A percentile compares a stretch with the other conserved stretches of the same genome.
Conservation (phyloP, 2,329 filamentous ascomycete genomes). For the Sclerotiophoma versabilis region DNA sequence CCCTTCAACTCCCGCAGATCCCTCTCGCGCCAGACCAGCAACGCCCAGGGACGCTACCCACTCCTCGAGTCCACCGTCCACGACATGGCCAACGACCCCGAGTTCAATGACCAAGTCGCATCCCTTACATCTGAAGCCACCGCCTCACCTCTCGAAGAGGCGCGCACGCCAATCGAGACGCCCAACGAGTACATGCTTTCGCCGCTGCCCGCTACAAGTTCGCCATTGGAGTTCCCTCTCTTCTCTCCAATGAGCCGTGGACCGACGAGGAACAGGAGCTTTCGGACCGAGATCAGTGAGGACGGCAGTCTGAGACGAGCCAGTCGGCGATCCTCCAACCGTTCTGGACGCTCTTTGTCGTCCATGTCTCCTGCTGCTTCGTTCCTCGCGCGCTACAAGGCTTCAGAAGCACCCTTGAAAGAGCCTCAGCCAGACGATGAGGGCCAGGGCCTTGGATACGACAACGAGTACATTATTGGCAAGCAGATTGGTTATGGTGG, state of each 20-base stretch:
- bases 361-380: constrained; percentile 66
- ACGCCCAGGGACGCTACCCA: constrained; percentile 41
- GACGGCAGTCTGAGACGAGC: constrained; percentile 45
- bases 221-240: constrained; percentile 46
- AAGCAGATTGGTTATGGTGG: constrained; percentile 71
- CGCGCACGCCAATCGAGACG: constrained; percentile 47
- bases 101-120: constrained; percentile 47
- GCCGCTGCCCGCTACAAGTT: constrained; percentile 40
- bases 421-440: constrained; percentile 67
- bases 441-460: constrained; percentile 68
- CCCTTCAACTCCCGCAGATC: constrained; percentile 32
- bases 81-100: constrained; percentile 34
- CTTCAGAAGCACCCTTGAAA: constrained; percentile 46
- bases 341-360: constrained; percentile 56
- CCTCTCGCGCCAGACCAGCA: constrained; percentile 28
- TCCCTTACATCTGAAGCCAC: constrained; percentile 54
- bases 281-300: constrained; percentile 40
- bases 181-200: constrained; percentile 46
- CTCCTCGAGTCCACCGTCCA: constrained; percentile 47
- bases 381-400: constrained; percentile 63
- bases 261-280: constrained; percentile 43
- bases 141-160: constrained; percentile 49
- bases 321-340: constrained; percentile 53
- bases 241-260: constrained; percentile 36
- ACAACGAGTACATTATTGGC: constrained; percentile 70